Evolutionary conservation across 306 rosid genomes (phyloP), one percentile per base, ranked within the genome.

Genomic region (Rosa multiflora): DNA sequence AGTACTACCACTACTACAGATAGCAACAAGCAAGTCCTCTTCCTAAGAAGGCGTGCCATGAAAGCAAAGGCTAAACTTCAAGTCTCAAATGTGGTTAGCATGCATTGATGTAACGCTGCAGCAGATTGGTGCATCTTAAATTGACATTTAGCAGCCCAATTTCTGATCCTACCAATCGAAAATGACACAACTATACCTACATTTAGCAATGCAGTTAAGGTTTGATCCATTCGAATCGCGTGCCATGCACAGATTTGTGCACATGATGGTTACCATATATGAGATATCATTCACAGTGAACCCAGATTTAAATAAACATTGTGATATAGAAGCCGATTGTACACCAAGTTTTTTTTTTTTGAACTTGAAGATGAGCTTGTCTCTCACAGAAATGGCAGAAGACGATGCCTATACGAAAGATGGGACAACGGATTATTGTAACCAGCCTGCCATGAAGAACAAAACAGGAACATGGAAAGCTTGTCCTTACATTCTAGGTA

Each of bases 391-490:
- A n/a, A 72, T 72, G 82, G 78, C 58, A 77, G 72, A 63, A 55
- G 62, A 32, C 6, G 66, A 77, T 20, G 7, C 44, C 43, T 74
- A 56, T 21, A 77, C 78, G 67, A 82, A 72, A 39, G 85, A 82
- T 53, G 85, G 85, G 18, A 82, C 82, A 44, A 66, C 46, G 1
- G 82, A 82, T 72, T 63, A 63, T 64, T 39, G 40, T 29, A 82
- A 77, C 46, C 35, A 46, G 43, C 82, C 79, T 63, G 85, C 85
- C 15, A 32, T 72, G 47, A 82, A 67, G 78, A 78, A 23, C 7
- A n/a, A 77, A 14, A 77, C 85, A 29, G 81, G 85, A 82, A 77
- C 81, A 5, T 82, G 82, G 82, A 72, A 56, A 35, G 75, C 85
- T 21, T 82, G 85, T 32, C 78, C 75, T 55, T 77, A 72, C 49